phyloP scores from a whole-genome alignment of 1,139 yeast species.

The Protomyces pachydermus region DNA sequence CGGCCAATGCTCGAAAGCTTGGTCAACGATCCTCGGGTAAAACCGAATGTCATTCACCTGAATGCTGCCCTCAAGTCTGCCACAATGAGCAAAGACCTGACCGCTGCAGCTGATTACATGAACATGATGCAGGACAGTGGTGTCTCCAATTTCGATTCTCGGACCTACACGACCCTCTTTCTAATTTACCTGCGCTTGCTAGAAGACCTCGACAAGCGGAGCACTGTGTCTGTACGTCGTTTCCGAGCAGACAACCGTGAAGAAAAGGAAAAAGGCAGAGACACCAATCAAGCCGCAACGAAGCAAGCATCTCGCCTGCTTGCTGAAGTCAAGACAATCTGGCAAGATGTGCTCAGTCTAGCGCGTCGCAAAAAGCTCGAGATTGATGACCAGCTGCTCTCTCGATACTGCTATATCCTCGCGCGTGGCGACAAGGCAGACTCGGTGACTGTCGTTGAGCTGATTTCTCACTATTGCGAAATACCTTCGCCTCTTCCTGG shows the following conservation, averaged over 20 bases:
- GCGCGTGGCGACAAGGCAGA: background rate
- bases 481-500: background rate
- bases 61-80: constrained; percentile 11
- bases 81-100: background rate
- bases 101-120: background rate
- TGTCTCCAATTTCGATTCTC: background rate
- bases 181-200: background rate
- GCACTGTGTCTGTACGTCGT: background rate
- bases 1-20: background rate
- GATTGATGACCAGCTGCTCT: constrained; percentile 3
- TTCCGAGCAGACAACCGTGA: background rate
- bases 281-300: background rate
- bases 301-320: background rate
- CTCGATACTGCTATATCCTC: background rate
- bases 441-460: background rate
- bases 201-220: background rate
- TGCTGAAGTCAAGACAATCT: constrained; percentile 1
- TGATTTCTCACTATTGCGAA: background rate
- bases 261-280: background rate
- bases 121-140: constrained; percentile 1
- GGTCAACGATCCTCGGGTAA: constrained; percentile 1
- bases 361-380: constrained; percentile 5
- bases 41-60: constrained; percentile 8
- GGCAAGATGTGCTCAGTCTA: constrained; percentile 8
- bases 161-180: constrained; percentile 8